Percentiles rank a stretch among this genome's conserved stretches.
phyloP scores from a whole-genome alignment of 306 rosid genomes.

The Prunus davidiana region DNA sequence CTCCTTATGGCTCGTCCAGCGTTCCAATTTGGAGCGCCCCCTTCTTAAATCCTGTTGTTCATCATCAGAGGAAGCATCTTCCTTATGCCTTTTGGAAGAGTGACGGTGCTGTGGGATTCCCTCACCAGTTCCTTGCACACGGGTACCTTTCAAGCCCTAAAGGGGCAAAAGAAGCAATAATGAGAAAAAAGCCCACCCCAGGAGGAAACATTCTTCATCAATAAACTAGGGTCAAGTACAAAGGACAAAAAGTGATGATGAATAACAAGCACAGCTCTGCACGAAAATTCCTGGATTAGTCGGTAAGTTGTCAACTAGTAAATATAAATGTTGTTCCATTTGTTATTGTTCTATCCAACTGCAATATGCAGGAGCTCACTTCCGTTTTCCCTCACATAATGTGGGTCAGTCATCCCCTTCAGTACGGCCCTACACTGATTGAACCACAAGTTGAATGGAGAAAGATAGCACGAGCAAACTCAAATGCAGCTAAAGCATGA shows the following conservation, averaged over 20 bases:
- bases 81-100: constrained; percentile 55
- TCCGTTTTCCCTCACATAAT: no score
- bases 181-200: constrained; percentile 17
- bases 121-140: constrained; percentile 45
- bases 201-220: constrained; percentile 6
- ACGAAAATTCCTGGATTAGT: not conserved
- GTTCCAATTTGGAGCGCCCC: constrained; percentile 96
- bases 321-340: not conserved
- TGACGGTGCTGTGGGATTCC: constrained; percentile 45
- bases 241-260: not conserved
- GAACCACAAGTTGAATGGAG: not conserved
- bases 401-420: not conserved
- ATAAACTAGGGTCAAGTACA: not conserved
- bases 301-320: not conserved
- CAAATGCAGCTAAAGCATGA: constrained; percentile 1
- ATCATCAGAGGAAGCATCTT: constrained; percentile 64
- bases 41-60: constrained; percentile 69
- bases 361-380: not conserved
- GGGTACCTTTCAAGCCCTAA: constrained; percentile 69
- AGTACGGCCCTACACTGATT: not conserved
- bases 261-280: not conserved
- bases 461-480: not conserved
- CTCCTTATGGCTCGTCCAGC: constrained; percentile 95
- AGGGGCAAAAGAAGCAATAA: constrained; percentile 23
- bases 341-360: constrained; percentile 1